Conservation (phyloP, 176 grass and related monocot species). For the Juncus inflexus region DNA sequence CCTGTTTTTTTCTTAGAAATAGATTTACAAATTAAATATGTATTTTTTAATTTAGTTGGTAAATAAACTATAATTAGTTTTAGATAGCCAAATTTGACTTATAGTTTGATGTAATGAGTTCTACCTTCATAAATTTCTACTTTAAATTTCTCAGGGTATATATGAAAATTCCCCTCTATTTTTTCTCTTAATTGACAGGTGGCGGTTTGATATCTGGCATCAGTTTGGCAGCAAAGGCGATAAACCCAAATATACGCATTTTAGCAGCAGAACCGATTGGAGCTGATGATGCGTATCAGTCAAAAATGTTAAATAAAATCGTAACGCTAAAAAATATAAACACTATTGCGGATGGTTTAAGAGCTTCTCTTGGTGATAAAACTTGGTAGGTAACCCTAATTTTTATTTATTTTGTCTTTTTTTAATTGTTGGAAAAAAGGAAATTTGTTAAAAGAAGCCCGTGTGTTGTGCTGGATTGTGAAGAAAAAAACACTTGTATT, state of each 20-base stretch:
- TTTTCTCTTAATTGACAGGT: slow-evolving; percentile 21
- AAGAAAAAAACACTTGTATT: neutral
- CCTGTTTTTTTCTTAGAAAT: neutral
- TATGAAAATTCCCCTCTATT: neutral
- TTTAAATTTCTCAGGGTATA: no score
- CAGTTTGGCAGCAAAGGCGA: slow-evolving; percentile 74
- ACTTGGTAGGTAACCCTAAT: slow-evolving; percentile 54
- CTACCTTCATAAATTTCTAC: no score
- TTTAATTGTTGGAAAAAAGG: no score
- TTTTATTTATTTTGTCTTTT: neutral
- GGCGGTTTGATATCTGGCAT: slow-evolving; percentile 93
- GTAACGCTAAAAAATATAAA: slow-evolving; percentile 56
- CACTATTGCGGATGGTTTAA: slow-evolving; percentile 85
- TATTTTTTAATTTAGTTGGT: no score
- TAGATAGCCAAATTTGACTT: no score
- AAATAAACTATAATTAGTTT: no score
- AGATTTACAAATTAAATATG: no score
- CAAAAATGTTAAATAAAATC: slow-evolving; percentile 73
- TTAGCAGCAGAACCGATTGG: slow-evolving; percentile 86
- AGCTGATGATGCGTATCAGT: slow-evolving; percentile 80
- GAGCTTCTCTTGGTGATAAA: slow-evolving; percentile 86
- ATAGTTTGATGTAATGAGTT: no score
- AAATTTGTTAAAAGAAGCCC: no score
- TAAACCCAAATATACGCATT: slow-evolving; percentile 78
- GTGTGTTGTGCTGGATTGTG: no score